A percentile compares a stretch with the other conserved stretches of the same genome.
Conservation (phyloP, 305 asterid species). For the Nicotiana rustica region DNA sequence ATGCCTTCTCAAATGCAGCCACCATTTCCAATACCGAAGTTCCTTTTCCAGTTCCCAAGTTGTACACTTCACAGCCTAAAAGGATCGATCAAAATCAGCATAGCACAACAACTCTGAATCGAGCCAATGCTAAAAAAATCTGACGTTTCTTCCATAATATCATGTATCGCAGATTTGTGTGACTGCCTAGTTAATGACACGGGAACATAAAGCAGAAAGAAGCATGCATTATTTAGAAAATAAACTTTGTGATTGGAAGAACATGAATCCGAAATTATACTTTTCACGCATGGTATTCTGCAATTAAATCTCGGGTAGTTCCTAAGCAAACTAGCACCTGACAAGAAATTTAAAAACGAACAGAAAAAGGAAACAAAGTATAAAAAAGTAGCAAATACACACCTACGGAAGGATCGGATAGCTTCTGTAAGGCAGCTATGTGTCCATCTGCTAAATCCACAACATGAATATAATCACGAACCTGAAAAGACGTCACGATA, state of each 20-base stretch:
- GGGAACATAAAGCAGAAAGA: neutral
- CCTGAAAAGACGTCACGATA: slow-evolving; percentile 50
- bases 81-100: slow-evolving; percentile 21
- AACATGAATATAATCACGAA: slow-evolving; percentile 95
- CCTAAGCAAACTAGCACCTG: no score
- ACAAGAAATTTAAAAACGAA: neutral
- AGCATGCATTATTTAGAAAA: neutral
- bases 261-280: neutral
- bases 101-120: neutral
- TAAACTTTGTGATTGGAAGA: neutral
- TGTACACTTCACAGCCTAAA: slow-evolving; percentile 93
- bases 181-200: neutral
- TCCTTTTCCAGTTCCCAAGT: slow-evolving; percentile 98
- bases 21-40: slow-evolving; percentile 98
- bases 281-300: neutral
- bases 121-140: neutral
- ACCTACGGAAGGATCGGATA: slow-evolving; percentile 84
- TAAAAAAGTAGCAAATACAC: slow-evolving; percentile 35
- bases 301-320: no score
- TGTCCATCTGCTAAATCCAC: slow-evolving; percentile 96
- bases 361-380: neutral
- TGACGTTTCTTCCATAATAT: neutral
- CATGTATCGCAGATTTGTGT: neutral
- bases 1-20: slow-evolving; percentile 90
- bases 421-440: slow-evolving; percentile 85